Percentiles rank a stretch among this genome's conserved stretches.
Evolutionary conservation across 768 basidiomycete genomes (phyloP).

Genomic region (Amanita rimosa): DNA sequence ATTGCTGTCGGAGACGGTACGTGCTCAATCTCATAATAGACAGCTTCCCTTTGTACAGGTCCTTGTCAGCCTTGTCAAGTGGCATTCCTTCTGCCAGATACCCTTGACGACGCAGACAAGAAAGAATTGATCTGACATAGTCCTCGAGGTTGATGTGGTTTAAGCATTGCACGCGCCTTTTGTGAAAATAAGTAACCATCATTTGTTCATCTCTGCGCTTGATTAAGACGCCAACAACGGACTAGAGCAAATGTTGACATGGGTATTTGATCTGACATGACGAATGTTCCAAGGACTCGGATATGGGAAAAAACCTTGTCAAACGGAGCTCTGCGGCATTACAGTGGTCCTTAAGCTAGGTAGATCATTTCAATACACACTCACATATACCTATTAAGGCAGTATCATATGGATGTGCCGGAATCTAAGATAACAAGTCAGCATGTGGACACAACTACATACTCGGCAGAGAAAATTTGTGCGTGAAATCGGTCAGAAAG

Average conservation of each 20-base stretch:
- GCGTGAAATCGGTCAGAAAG: not conserved
- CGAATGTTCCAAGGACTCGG: not conserved
- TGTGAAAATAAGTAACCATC: not conserved
- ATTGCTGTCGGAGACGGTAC: not conserved
- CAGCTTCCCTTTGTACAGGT: not conserved
- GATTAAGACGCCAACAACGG: conserved; percentile 4
- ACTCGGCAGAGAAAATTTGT: not conserved
- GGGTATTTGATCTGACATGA: conserved; percentile 17
- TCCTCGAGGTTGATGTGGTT: too few species aligned
- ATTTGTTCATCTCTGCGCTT: not conserved
- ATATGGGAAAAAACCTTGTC: conserved; percentile 1
- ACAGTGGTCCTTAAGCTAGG: not conserved
- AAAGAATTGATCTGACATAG: too few species aligned
- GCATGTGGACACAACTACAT: not conserved
- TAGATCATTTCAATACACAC: not conserved
- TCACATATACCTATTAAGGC: not conserved
- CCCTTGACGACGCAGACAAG: too few species aligned
- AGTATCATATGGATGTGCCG: not conserved
- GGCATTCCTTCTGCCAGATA: too few species aligned
- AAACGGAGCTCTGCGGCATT: conserved; percentile 3
- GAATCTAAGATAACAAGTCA: conserved; percentile 1
- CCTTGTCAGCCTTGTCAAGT: too few species aligned
- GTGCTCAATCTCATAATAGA: not conserved
- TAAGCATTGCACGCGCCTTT: not conserved
- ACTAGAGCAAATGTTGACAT: conserved; percentile 16